Conservation (phyloP, 306 rosid species). For the Malus orientalis region DNA sequence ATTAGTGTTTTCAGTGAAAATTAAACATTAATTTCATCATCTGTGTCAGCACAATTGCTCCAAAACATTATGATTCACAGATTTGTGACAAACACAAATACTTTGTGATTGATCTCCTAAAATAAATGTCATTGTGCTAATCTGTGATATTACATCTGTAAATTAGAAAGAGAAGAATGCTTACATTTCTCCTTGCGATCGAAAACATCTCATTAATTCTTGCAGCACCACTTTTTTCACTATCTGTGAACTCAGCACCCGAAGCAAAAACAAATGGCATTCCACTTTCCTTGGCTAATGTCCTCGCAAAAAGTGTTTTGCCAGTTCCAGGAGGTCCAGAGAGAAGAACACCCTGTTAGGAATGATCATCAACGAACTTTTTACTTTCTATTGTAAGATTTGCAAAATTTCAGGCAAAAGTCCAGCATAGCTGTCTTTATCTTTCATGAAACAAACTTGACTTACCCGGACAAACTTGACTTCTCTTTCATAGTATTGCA, state of each 20-base stretch:
- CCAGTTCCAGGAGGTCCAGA: constrained; percentile 99
- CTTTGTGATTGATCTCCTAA: neutral
- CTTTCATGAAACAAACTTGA: constrained; percentile 6
- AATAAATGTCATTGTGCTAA: neutral
- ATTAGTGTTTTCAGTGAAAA: neutral
- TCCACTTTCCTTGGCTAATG: constrained; percentile 86
- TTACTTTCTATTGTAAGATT: constrained; percentile 1
- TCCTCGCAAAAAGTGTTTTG: constrained; percentile 94
- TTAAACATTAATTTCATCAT: neutral
- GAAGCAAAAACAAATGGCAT: constrained; percentile 96
- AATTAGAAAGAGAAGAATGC: constrained; percentile 11
- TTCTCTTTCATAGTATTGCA: constrained; percentile 83
- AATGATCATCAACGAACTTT: constrained; percentile 17
- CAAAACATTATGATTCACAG: neutral
- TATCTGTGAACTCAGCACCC: constrained; percentile 97
- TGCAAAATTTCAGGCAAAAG: constrained; percentile 8
- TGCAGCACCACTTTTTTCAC: constrained; percentile 92
- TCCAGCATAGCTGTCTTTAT: constrained; percentile 1
- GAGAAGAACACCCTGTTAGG: constrained; percentile 86
- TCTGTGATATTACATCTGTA: neutral
- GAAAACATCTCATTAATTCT: constrained; percentile 87
- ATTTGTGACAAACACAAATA: neutral
- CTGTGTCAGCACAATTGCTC: neutral
- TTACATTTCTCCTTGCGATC: constrained; percentile 86
- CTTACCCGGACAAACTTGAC: constrained; percentile 96